phyloP scores from a whole-genome alignment of 1,284 basidiomycete genomes.

The Bjerkandera adusta region DNA sequence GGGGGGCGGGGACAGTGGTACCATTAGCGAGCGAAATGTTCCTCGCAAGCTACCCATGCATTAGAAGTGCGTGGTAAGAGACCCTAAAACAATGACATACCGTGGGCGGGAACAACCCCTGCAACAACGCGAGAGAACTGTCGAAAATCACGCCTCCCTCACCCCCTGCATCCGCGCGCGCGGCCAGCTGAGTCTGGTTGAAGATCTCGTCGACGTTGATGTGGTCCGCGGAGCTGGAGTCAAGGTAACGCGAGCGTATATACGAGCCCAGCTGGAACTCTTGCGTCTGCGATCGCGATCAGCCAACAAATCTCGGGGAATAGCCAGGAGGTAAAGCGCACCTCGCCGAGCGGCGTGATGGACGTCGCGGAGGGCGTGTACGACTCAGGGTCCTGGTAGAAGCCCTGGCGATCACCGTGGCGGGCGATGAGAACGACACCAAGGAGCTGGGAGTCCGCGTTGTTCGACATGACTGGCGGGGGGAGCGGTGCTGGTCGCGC shows the following conservation, averaged over 20 bases:
- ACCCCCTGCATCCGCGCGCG: constrained; percentile 46
- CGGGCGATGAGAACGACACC: constrained; percentile 42
- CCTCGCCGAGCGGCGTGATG: constrained; percentile 40
- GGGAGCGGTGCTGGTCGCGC: too few species aligned
- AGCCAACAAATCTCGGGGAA: neutral
- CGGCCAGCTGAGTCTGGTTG: constrained; percentile 34
- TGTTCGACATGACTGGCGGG: too few species aligned
- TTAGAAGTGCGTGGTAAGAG: neutral
- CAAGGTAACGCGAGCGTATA: constrained; percentile 37
- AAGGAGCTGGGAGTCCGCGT: constrained; percentile 23
- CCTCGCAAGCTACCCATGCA: constrained; percentile 21
- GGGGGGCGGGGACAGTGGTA: constrained; percentile 41
- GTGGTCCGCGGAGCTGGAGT: constrained; percentile 24
- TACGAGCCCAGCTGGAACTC: constrained; percentile 39
- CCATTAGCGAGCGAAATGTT: constrained; percentile 47
- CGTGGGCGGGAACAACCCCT: constrained; percentile 46
- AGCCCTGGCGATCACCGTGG: constrained; percentile 43
- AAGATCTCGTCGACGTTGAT: constrained; percentile 30
- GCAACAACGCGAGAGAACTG: constrained; percentile 43
- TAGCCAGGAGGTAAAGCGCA: constrained; percentile 6
- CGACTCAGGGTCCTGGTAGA: constrained; percentile 33
- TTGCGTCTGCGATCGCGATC: constrained; percentile 27
- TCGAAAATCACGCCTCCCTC: constrained; percentile 52
- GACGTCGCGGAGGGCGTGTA: constrained; percentile 39
- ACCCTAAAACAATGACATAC: constrained; percentile 1